These are phyloP conservation scores for Lathyrus tuberosus DNA, from an alignment of 306 rosid species.

Conservation along the genomic window DNA sequence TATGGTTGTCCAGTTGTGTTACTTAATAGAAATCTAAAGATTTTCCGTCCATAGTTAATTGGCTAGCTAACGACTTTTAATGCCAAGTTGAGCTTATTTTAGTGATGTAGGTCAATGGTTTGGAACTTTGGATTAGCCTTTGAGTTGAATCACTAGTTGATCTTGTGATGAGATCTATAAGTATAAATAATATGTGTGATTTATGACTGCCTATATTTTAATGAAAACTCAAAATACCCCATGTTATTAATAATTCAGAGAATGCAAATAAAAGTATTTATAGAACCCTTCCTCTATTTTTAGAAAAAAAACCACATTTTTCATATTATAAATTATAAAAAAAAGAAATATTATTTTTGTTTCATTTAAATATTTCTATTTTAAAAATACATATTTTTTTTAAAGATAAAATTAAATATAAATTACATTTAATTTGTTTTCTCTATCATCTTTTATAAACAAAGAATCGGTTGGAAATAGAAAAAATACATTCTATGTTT, in stretches of 20 bases:
- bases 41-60: conserved; percentile 18
- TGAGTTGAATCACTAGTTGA: conserved; percentile 31
- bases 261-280: neutral
- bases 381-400: too few species aligned
- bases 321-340: too few species aligned
- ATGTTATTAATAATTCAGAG: neutral
- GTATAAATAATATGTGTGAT: conserved; percentile 3
- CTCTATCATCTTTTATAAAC: too few species aligned
- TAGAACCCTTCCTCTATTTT: neutral
- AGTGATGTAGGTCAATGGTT: conserved; percentile 43
- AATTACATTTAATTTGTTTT: too few species aligned
- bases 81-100: conserved; percentile 36
- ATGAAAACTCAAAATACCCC: neutral
- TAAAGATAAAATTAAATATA: too few species aligned
- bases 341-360: too few species aligned
- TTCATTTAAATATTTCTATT: too few species aligned
- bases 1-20: conserved; percentile 37
- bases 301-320: neutral
- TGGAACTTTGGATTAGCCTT: conserved; percentile 37
- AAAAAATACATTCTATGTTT: too few species aligned
- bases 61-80: conserved; percentile 37
- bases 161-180: conserved; percentile 8
- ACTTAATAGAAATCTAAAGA: neutral
- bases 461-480: too few species aligned
- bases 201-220: conserved; percentile 11